Evolutionary conservation across 2,329 filamentous ascomycete species (phyloP).

Genomic region (Cytospora piceicola): DNA sequence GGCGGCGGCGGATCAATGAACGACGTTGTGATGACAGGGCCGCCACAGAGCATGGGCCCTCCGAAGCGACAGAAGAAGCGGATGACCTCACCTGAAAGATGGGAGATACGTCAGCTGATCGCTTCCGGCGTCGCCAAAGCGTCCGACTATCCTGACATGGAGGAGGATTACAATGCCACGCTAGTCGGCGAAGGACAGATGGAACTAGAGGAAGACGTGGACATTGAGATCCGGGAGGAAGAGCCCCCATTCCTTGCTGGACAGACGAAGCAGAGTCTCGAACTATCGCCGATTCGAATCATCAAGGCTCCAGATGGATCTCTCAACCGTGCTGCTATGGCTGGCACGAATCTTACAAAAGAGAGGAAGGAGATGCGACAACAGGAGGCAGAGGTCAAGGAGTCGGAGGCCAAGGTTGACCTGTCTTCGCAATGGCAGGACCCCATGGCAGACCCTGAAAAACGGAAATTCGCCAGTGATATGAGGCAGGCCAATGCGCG

Average conservation of each 20-base stretch:
- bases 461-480: constrained; percentile 87
- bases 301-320: constrained; percentile 99
- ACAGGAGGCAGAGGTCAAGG: constrained; percentile 80
- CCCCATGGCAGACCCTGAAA: constrained; percentile 86
- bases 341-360: constrained; percentile 84
- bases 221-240: constrained; percentile 95
- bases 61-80: constrained; percentile 76
- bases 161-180: constrained; percentile 90
- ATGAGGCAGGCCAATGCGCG: constrained; percentile 68
- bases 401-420: constrained; percentile 80
- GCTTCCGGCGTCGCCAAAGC: constrained; percentile 92
- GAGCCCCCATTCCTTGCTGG: constrained; percentile 95
- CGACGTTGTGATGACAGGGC: constrained; percentile 36
- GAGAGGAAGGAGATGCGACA: constrained; percentile 88
- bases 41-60: constrained; percentile 60
- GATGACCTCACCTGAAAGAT: constrained; percentile 94
- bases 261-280: constrained; percentile 94
- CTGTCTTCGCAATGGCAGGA: constrained; percentile 93
- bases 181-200: constrained; percentile 84
- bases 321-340: constrained; percentile 94
- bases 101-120: constrained; percentile 97
- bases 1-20: constrained; percentile 41
- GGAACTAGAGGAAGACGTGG: constrained; percentile 93
- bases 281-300: constrained; percentile 92
- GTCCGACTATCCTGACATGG: constrained; percentile 90